Evolutionary conservation across 2,329 filamentous ascomycete genomes (phyloP).

Genomic region (Pestalotiopsis sp.): DNA sequence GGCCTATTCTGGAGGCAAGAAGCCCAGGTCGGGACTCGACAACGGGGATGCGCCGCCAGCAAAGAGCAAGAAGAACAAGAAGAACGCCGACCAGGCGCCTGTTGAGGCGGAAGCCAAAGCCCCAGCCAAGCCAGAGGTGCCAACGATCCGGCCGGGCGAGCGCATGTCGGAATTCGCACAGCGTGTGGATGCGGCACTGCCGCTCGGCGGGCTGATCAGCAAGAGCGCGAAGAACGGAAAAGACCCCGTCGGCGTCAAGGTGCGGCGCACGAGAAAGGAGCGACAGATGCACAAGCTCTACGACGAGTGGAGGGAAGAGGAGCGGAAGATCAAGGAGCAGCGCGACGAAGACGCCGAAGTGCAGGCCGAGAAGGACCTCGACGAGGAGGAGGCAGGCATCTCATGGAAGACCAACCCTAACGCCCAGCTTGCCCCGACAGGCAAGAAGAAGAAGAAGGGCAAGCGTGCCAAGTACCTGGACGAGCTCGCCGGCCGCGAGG

Average conservation of each 20-base stretch:
- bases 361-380: slow-evolving; percentile 63
- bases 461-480: slow-evolving; percentile 38
- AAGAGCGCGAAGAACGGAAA: slow-evolving; percentile 62
- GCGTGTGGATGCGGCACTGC: slow-evolving; percentile 82
- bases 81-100: slow-evolving; percentile 25
- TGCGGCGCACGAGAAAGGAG: slow-evolving; percentile 78
- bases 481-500: slow-evolving; percentile 50
- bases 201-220: slow-evolving; percentile 68
- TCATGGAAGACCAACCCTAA: slow-evolving; percentile 42
- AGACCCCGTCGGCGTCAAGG: slow-evolving; percentile 65
- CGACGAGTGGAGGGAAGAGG: slow-evolving; percentile 72
- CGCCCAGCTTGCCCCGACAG: slow-evolving; percentile 39
- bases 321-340: slow-evolving; percentile 61
- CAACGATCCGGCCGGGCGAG: slow-evolving; percentile 81
- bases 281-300: slow-evolving; percentile 79
- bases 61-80: slow-evolving; percentile 32
- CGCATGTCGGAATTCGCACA: slow-evolving; percentile 77
- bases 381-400: slow-evolving; percentile 54
- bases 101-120: slow-evolving; percentile 15
- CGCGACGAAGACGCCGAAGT: slow-evolving; percentile 66
- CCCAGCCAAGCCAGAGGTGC: slow-evolving; percentile 37
- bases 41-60: slow-evolving; percentile 53
- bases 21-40: slow-evolving; percentile 65
- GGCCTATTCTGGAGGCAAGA: slow-evolving; percentile 67
- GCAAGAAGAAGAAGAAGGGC: slow-evolving; percentile 44